Conservation (phyloP, 441 rosid genomes). For the Melastoma candidum region DNA sequence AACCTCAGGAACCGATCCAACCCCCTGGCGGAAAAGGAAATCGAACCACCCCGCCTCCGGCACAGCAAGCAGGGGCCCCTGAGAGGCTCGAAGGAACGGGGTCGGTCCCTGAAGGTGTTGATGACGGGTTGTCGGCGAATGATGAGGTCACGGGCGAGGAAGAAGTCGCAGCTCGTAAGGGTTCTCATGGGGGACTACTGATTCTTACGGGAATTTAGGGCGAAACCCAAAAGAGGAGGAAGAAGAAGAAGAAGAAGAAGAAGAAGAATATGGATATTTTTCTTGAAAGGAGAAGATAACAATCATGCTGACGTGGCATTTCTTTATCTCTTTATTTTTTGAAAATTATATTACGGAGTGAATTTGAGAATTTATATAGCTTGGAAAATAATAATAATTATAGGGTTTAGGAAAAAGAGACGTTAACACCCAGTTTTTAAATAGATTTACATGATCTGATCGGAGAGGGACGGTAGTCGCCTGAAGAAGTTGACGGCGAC, state of each 20-base stretch:
- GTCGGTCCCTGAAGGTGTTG: slow-evolving; percentile 17
- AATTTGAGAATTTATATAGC: too few species aligned
- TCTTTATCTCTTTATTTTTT: too few species aligned
- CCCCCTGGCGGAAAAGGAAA: slow-evolving; percentile 12
- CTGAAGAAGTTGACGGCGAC: slow-evolving; percentile 46
- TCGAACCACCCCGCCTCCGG: slow-evolving; percentile 9
- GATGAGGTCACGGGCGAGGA: slow-evolving; percentile 32
- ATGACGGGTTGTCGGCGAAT: slow-evolving; percentile 18
- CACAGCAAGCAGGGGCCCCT: slow-evolving; percentile 22
- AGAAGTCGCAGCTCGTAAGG: slow-evolving; percentile 51
- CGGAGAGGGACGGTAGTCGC: slow-evolving; percentile 57
- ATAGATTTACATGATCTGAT: slow-evolving; percentile 35
- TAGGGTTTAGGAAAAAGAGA: too few species aligned
- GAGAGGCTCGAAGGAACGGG: slow-evolving; percentile 15
- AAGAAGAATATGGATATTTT: too few species aligned
- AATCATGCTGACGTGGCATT: too few species aligned
- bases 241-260: too few species aligned
- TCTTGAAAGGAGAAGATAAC: too few species aligned
- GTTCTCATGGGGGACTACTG: slow-evolving; percentile 42
- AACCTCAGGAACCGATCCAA: slow-evolving; percentile 34
- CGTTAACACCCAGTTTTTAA: too few species aligned
- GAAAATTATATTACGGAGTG: too few species aligned
- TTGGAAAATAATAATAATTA: too few species aligned
- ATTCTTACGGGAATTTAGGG: too few species aligned
- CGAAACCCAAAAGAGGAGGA: too few species aligned